Evolutionary conservation across 441 rosid genomes (phyloP).

Genomic region (Populus trichocarpa): DNA sequence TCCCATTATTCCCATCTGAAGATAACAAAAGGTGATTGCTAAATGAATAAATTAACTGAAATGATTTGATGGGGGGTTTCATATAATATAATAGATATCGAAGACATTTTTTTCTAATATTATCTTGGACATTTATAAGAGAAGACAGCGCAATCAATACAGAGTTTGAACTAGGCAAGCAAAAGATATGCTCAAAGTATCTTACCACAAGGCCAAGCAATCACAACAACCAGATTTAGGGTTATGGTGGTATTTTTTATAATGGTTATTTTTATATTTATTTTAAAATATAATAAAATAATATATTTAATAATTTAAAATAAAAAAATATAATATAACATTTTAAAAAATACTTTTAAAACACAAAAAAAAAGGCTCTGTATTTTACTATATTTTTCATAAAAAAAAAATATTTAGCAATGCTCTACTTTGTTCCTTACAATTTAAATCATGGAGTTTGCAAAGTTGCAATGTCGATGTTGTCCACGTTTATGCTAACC

Average conservation of each 20-base stretch:
- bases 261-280: too few relatives aligned
- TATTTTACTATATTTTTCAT: too few relatives aligned
- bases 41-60: neutral
- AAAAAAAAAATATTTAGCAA: too few relatives aligned
- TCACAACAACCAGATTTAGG: too few relatives aligned
- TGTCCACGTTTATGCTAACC: neutral
- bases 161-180: neutral
- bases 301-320: too few relatives aligned
- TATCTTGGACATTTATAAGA: neutral
- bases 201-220: too few relatives aligned
- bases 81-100: neutral
- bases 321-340: too few relatives aligned
- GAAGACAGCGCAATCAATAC: neutral
- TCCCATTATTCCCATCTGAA: constrained; percentile 65
- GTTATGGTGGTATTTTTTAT: too few relatives aligned
- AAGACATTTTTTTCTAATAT: neutral
- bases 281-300: too few relatives aligned
- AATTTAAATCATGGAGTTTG: neutral
- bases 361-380: too few relatives aligned
- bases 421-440: too few relatives aligned
- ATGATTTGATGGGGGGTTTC: neutral
- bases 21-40: neutral
- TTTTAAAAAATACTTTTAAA: too few relatives aligned
- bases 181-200: neutral
- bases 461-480: neutral